These are phyloP conservation scores for Epichloe baconii DNA, from an alignment of 2,329 filamentous ascomycete species.

Conservation along the genomic window DNA sequence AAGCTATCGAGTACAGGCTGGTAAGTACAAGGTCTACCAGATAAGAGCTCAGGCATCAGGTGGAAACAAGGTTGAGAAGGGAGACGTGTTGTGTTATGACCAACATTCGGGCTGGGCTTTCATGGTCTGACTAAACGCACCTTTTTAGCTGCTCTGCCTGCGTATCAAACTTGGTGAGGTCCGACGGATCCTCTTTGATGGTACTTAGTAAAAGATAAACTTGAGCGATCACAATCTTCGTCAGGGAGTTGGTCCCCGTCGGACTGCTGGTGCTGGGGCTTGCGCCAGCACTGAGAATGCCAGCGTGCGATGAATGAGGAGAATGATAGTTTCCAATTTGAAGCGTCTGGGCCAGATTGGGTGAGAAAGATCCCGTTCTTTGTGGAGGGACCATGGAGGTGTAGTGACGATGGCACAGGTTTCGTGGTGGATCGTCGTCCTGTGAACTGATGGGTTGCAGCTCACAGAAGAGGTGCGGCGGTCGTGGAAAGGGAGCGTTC, in stretches of 20 bases:
- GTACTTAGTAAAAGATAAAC: constrained; percentile 88
- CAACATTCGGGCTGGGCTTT: neutral
- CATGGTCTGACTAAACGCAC: constrained; percentile 34
- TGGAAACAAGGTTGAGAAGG: neutral
- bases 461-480: constrained; percentile 17
- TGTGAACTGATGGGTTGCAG: constrained; percentile 21
- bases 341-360: constrained; percentile 44
- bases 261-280: constrained; percentile 50
- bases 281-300: constrained; percentile 44
- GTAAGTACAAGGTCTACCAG: constrained; percentile 10
- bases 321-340: constrained; percentile 44
- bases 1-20: constrained; percentile 41
- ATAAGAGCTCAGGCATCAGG: neutral
- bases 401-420: constrained; percentile 20
- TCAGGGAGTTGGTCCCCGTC: constrained; percentile 54
- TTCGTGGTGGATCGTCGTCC: constrained; percentile 23
- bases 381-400: constrained; percentile 45
- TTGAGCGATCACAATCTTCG: constrained; percentile 91
- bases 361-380: constrained; percentile 52
- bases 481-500: constrained; percentile 14
- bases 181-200: constrained; percentile 79
- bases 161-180: constrained; percentile 77
- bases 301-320: constrained; percentile 43
- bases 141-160: constrained; percentile 89
- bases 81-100: neutral